Base-by-base conservation (phyloP, 805 yeast genomes). In the Kodamaea leandrae region DNA sequence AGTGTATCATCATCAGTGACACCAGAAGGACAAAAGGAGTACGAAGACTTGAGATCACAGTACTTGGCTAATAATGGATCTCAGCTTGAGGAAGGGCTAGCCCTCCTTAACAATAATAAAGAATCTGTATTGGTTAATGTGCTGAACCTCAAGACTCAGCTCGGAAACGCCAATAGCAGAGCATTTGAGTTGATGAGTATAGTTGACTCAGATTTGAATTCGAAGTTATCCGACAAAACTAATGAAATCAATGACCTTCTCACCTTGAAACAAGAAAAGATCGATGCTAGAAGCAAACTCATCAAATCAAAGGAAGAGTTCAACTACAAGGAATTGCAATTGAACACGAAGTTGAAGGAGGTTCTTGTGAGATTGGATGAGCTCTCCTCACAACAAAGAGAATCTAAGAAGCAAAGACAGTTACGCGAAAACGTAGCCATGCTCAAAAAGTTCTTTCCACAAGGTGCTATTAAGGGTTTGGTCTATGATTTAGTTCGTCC, bases 401-500 rank as follows among this genome's bases (percentile, higher is more conserved):
- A 86, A 51, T 71, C 89, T 0, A 76, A 76, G 29, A 77, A 79
- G 46, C 96, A 89, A 47, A 72, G 75, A 37, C 77, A 72, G 46
- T 63, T 86, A 30, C 71, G 91, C 41, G 96, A 89, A 49, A 86
- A 84, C 46, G 82, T 86, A 2, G 62, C 80, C 0, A 72, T 79
- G 41, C 63, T 93, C 40, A 82, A 78, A 51, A 79, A 87, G 53
- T 61, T 83, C n/a, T 76, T 84, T 47, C 93, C 96, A 1, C 37
- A 41, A 20, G 68, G 66, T 12, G 89, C 96, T 3, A 95, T 93
- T 2, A 75, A 75, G 49, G 98, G 97, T 2, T 60, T 88, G 8
- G 79, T 91, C 3, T 74, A 79, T 48, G 96, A 89, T 53, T 68
- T 90, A 18, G 85, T 91, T 34, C 78, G 79, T 42, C 96, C 96